A percentile compares a stretch with the other conserved stretches of the same genome.
Conservation (phyloP, 768 basidiomycete genomes). For the Clathrus columnatus region DNA sequence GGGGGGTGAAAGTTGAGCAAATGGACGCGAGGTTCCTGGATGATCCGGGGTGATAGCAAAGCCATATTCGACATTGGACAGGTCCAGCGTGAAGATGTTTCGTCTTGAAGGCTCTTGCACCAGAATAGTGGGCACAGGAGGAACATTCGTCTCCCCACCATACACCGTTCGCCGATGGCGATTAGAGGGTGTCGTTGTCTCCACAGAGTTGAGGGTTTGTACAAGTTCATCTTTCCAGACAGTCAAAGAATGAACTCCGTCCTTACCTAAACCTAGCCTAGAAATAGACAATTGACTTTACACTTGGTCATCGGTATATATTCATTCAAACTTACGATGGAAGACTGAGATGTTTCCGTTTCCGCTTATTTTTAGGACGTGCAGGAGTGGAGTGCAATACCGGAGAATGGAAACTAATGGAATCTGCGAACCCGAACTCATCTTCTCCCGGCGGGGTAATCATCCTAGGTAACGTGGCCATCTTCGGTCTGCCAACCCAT, state of each 20-base stretch:
- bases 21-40: neutral
- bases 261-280: slow-evolving; percentile 57
- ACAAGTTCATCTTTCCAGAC: slow-evolving; percentile 48
- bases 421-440: slow-evolving; percentile 18
- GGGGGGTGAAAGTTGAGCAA: slow-evolving; percentile 1
- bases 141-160: neutral
- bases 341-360: slow-evolving; percentile 56
- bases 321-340: slow-evolving; percentile 41
- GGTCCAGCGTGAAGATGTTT: slow-evolving; percentile 26
- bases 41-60: slow-evolving; percentile 1
- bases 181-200: slow-evolving; percentile 5
- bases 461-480: slow-evolving; percentile 16
- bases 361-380: slow-evolving; percentile 36
- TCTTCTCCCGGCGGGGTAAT: slow-evolving; percentile 22
- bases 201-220: slow-evolving; percentile 33
- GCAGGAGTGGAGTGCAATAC: slow-evolving; percentile 58
- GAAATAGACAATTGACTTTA: neutral
- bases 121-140: neutral
- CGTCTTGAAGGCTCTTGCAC: neutral
- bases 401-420: slow-evolving; percentile 40
- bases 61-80: slow-evolving; percentile 13
- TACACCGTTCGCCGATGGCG: neutral
- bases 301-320: neutral
- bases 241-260: slow-evolving; percentile 42
- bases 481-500: slow-evolving; percentile 7